Conservation (phyloP, 768 basidiomycete genomes). For the Termitomyces sp. region DNA sequence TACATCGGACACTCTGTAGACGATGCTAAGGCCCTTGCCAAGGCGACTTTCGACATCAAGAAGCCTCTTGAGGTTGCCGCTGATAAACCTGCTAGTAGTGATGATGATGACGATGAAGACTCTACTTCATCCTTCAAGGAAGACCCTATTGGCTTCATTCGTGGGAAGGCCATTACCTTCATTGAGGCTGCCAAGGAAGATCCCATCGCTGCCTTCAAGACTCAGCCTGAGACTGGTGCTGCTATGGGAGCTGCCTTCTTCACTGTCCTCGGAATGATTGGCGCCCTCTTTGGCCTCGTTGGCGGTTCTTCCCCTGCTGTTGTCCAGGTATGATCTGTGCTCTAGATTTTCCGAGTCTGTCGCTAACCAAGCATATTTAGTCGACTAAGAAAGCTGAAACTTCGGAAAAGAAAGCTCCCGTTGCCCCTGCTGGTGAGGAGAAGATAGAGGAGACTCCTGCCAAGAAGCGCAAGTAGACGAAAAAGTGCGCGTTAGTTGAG, state of each 20-base stretch:
- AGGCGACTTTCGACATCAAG: constrained; percentile 91
- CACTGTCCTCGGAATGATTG: constrained; percentile 83
- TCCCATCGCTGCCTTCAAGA: constrained; percentile 78
- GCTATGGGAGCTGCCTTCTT: constrained; percentile 69
- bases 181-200: constrained; percentile 70
- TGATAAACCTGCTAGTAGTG: constrained; percentile 45
- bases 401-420: constrained; percentile 55
- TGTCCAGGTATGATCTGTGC: constrained; percentile 43
- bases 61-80: constrained; percentile 68
- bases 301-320: constrained; percentile 68
- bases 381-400: constrained; percentile 77
- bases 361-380: constrained; percentile 22
- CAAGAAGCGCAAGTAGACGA: constrained; percentile 62
- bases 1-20: constrained; percentile 87
- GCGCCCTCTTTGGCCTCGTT: constrained; percentile 72
- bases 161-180: constrained; percentile 74
- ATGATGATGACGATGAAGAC: constrained; percentile 47
- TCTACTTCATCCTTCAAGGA: constrained; percentile 50
- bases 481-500: background rate
- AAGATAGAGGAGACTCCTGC: constrained; percentile 63
- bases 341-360: background rate
- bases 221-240: constrained; percentile 83
- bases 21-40: constrained; percentile 79
- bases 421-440: constrained; percentile 63
- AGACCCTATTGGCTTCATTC: constrained; percentile 78